Conservation (phyloP, 345 rosid genomes). For the Acer negundo region DNA sequence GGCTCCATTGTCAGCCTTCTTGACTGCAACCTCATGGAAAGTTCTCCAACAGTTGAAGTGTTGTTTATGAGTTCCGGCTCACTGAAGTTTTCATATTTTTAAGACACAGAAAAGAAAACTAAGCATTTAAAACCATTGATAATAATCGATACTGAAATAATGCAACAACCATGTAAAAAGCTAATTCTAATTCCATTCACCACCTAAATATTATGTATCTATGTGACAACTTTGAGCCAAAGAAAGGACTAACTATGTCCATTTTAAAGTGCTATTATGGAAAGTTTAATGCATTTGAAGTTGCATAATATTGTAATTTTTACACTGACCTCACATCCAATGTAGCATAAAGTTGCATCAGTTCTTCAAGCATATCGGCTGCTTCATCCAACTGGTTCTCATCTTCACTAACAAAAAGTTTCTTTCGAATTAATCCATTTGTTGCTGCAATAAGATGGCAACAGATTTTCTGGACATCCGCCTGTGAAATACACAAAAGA, state of each 20-base stretch:
- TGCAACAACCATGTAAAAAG: no score
- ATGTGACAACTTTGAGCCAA: neutral
- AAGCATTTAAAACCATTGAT: neutral
- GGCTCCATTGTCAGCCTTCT: slow-evolving; percentile 18
- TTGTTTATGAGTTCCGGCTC: slow-evolving; percentile 9
- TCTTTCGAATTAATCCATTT: neutral
- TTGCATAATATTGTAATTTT: neutral
- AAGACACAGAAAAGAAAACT: no score
- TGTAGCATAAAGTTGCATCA: slow-evolving; percentile 20
- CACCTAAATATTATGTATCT: no score
- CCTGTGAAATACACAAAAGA: slow-evolving; percentile 18
- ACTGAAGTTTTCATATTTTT: slow-evolving; percentile 10
- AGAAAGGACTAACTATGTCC: no score
- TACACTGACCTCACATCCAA: slow-evolving; percentile 22
- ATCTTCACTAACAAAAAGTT: neutral
- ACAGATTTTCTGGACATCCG: slow-evolving; percentile 6
- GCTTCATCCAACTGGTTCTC: neutral
- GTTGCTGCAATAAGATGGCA: slow-evolving; percentile 16
- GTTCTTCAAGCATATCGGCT: slow-evolving; percentile 6
- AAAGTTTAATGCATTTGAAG: neutral
- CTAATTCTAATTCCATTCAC: neutral
- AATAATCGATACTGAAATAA: no score
- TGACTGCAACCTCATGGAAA: slow-evolving; percentile 20
- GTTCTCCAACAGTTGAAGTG: slow-evolving; percentile 14
- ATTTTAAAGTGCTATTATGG: no score